Base-by-base conservation (phyloP, 2,329 filamentous ascomycete genomes). In the Alternaria panax region DNA sequence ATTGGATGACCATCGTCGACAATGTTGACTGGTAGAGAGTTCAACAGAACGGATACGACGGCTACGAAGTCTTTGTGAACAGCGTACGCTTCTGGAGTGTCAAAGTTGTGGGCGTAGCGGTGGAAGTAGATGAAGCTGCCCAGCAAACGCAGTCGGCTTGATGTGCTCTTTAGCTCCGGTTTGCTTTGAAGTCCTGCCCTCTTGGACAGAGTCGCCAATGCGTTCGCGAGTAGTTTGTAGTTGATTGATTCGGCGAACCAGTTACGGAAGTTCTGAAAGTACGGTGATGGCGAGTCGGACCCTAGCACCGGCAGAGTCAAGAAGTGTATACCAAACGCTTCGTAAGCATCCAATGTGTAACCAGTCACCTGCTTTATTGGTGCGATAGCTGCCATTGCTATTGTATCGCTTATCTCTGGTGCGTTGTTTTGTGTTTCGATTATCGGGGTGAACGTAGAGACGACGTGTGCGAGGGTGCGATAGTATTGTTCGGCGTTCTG, bases 81-180 rank as follows among this genome's bases (percentile, higher is more conserved):
- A 8, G 80, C 63, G 75, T 79, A 75, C 69, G 78, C 62, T 71
- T 78, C 60, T 24, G 75, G 67, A n/a, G 65, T 72, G 53, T 75
- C 59, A 65, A 76, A 75, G 51, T 76, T 76, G 74, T 82, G 75
- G n/a, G 80, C 80, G 66, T 81, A 79, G 36, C 81, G 80, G 62
- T 86, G 82, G 66, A 87, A 84, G 70, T 82, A 88, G 47, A 90
- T 85, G 60, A 88, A 83, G 62, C 86, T 84, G 24, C 84, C 82
- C 41, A 90, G 78, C 8, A 90, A 77, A 80, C 86, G 88, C 18
- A 88, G 72, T 16, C 83, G 81, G 59, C 75, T 76, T 41, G 80
- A 75, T 9, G 73, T 71, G 59, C 79, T 76, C 24, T 75, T 71
- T 28, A 78, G 51, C 41, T 66, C 66, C 54, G 54, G 61, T 42